Evolutionary conservation across 805 yeast genomes (phyloP).

Genomic region (Zygotorulaspora florentina): DNA sequence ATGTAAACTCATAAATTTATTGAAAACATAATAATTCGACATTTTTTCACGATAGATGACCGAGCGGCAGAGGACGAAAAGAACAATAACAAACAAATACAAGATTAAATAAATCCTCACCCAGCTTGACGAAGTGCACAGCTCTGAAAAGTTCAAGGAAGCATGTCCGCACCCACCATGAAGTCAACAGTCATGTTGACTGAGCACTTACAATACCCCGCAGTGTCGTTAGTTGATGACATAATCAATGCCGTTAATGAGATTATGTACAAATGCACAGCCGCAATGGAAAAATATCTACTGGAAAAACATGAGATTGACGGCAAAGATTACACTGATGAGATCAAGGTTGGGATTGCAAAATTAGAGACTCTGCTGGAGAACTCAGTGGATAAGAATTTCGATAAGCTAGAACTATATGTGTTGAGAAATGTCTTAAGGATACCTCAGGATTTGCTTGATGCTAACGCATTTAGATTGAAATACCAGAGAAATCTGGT

Average conservation of each 20-base stretch:
- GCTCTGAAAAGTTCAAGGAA: neutral
- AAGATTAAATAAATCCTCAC: neutral
- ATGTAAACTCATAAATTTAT: no score
- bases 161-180: conserved; percentile 38
- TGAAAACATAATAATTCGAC: neutral
- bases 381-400: conserved; percentile 70
- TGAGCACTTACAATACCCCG: conserved; percentile 83
- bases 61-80: no score
- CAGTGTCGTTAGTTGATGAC: conserved; percentile 78
- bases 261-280: conserved; percentile 74
- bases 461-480: conserved; percentile 62
- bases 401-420: conserved; percentile 83
- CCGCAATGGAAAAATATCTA: conserved; percentile 68
- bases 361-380: conserved; percentile 73
- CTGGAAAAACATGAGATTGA: conserved; percentile 21
- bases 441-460: conserved; percentile 61
- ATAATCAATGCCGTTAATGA: conserved; percentile 84
- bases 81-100: neutral
- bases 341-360: conserved; percentile 74
- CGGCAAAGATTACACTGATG: conserved; percentile 38
- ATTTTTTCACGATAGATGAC: no score
- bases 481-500: conserved; percentile 62
- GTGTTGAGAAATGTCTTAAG: conserved; percentile 70
- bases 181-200: conserved; percentile 55
- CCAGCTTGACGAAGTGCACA: no score